Evolutionary conservation across 169 alveolate genomes (phyloP), one percentile per base, ranked within the genome.

Genomic region (Eimeria maxima): DNA sequence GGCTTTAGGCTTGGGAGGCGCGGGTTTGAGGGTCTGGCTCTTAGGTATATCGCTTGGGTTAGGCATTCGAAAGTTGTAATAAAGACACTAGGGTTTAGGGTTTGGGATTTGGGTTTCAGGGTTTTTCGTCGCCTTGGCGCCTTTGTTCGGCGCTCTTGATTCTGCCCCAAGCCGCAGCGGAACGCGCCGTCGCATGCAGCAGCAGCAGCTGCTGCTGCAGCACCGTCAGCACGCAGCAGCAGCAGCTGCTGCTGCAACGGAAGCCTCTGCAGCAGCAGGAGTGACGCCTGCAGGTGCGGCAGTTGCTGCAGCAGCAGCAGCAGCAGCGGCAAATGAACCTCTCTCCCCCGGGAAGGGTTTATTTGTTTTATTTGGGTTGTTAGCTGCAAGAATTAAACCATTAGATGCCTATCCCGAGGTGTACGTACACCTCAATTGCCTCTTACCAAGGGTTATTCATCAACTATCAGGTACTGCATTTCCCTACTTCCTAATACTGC

Each of bases 301-400:
- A 76, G 87, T 47, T 22, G 87, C 65, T 13, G 67, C 67, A 57
- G 87, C 53, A 76, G 87, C 63, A 42, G 87, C 87, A 42, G 50
- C 60, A 76, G 87, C 87, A 76, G 87, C 87, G 22, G 87, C 87
- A 76, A 42, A 4, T 33, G 29, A 76, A 42, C 33, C 42, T 24
- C 33, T 76, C 6, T 33, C 47, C 4, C 63, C 13, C 11, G 87
- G 87, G 18, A 33, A 10, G 29, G 44, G 87, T 45, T 22, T 76
- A 6, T 76, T 76, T 38, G 22, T 76, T 38, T 20, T 76, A 45
- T 20, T 76, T 45, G 47, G 33, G 42, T 13, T 76, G 8, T n/a
- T 76, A 13, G 7, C 65, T 5, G 24, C 33, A 11, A 11, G 87
- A 13, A 29, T 76, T 47, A 76, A 45, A 42, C 47, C 60, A 24